Evolutionary conservation across 2,329 filamentous ascomycete genomes (phyloP).

Genomic region (Zalaria sp.): DNA sequence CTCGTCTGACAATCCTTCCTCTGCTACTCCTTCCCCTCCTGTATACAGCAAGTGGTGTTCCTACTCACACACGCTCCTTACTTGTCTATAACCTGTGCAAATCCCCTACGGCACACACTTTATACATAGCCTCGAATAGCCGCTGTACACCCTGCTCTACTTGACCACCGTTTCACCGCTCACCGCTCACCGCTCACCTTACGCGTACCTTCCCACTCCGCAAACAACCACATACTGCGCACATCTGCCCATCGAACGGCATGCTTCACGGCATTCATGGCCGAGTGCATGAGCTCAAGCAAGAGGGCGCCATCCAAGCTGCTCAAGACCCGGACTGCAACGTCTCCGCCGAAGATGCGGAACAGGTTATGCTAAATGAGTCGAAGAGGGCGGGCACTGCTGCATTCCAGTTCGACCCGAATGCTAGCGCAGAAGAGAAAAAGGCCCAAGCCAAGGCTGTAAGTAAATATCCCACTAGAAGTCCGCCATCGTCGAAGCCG

Average conservation of each 20-base stretch:
- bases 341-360: conserved; percentile 55
- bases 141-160: too few species aligned
- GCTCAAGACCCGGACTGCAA: conserved; percentile 55
- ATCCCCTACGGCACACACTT: too few species aligned
- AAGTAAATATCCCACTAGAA: conserved; percentile 22
- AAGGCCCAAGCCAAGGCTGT: conserved; percentile 64
- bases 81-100: too few species aligned
- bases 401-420: conserved; percentile 75
- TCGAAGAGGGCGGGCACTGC: conserved; percentile 64
- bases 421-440: conserved; percentile 75
- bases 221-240: too few species aligned
- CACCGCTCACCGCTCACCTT: too few species aligned
- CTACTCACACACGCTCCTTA: too few species aligned
- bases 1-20: too few species aligned
- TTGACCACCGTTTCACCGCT: background rate
- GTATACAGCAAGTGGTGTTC: too few species aligned
- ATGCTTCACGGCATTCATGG: conserved; percentile 17
- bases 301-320: conserved; percentile 66
- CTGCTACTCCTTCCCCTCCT: too few species aligned
- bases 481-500: background rate
- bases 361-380: conserved; percentile 61
- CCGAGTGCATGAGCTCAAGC: conserved; percentile 52
- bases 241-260: conserved; percentile 1
- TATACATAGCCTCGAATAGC: too few species aligned
- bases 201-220: too few species aligned